These are phyloP conservation scores for Rosa rugosa DNA, from an alignment of 306 rosid genomes.

Conservation along the genomic window DNA sequence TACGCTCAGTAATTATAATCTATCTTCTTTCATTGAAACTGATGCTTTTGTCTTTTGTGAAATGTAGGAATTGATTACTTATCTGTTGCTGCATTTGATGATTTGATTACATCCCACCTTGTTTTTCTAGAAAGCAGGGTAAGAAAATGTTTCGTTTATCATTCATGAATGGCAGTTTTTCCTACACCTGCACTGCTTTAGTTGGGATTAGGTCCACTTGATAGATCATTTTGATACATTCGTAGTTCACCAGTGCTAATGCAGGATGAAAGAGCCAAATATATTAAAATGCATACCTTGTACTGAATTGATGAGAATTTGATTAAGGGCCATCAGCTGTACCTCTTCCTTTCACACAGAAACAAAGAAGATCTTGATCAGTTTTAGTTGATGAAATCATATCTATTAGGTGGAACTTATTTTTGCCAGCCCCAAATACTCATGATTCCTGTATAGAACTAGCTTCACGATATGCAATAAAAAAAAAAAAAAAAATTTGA, in stretches of 20 bases:
- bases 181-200: not conserved
- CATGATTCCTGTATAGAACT: not conserved
- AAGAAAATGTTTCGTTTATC: slow-evolving; percentile 14
- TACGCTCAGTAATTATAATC: not conserved
- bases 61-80: slow-evolving; percentile 55
- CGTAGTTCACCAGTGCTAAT: not conserved
- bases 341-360: not conserved
- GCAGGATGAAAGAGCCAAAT: not conserved
- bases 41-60: not conserved
- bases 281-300: not conserved
- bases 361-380: not conserved
- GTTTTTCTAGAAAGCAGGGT: slow-evolving; percentile 49
- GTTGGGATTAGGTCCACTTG: slow-evolving; percentile 3
- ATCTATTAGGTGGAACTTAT: not conserved
- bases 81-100: slow-evolving; percentile 56
- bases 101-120: slow-evolving; percentile 47
- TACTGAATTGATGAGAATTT: not conserved
- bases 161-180: not conserved
- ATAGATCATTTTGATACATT: not conserved
- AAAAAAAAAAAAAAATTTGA: not conserved
- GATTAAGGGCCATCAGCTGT: not conserved
- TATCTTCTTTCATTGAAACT: not conserved
- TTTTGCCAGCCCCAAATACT: not conserved
- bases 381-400: not conserved
- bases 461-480: not conserved